Conservation (phyloP, 2,329 filamentous ascomycete genomes). For the Eurotiales sp. region DNA sequence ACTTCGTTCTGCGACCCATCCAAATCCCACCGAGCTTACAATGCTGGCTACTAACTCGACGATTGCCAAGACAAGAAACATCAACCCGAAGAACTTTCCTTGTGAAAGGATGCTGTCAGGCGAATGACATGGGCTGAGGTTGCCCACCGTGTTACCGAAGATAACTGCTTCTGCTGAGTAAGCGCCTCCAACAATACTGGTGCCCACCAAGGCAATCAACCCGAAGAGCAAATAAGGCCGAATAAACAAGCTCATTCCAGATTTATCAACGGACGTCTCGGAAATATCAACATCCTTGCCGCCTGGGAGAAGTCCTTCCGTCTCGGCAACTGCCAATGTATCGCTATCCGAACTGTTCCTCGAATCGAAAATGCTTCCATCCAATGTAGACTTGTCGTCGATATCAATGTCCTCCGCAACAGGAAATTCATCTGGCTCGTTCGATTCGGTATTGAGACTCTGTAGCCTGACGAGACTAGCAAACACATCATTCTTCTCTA, state of each 20-base stretch:
- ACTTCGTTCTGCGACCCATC: constrained; percentile 56
- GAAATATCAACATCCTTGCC: no score
- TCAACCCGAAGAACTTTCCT: constrained; percentile 48
- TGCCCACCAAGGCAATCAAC: constrained; percentile 43
- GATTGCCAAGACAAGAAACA: constrained; percentile 55
- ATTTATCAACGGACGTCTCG: no score
- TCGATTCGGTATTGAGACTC: constrained; percentile 20
- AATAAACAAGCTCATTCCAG: no score
- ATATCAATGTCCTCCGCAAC: no score
- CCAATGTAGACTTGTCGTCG: no score
- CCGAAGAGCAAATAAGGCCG: constrained; percentile 40
- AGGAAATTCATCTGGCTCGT: no score
- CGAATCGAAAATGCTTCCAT: no score
- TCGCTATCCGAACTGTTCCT: no score
- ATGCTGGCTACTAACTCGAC: constrained; percentile 56
- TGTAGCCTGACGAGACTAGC: constrained; percentile 2
- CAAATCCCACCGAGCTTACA: constrained; percentile 53
- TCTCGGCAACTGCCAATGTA: no score
- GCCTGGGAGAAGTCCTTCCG: no score
- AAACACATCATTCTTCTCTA: constrained; percentile 34
- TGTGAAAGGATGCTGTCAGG: constrained; percentile 42
- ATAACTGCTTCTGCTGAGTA: constrained; percentile 52
- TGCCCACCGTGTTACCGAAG: constrained; percentile 53
- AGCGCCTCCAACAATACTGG: constrained; percentile 51
- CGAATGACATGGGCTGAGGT: constrained; percentile 48